Base-by-base conservation (phyloP, 75 land plant species). In the Sequoia sempervirens region DNA sequence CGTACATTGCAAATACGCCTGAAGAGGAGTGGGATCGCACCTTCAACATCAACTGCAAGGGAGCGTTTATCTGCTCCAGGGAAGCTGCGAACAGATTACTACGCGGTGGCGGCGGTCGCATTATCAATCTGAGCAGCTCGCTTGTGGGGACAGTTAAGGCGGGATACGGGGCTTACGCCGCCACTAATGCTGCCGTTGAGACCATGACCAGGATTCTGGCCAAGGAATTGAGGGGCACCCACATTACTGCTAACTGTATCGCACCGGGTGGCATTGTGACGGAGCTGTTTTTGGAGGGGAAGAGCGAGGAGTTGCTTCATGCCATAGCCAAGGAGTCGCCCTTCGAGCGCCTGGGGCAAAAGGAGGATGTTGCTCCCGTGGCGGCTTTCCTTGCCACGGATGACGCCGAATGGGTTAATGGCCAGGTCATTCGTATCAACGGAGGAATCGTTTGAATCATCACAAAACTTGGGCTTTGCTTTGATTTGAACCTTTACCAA, bases 231-330 rank as follows among this genome's bases (percentile, higher is more conserved):
- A 78, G 79, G 74, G 93, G 88, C 80, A 85, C 81, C 7, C 5
- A 6, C 46, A 43, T 43, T 6, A 43, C 46, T 6, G 46, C 46
- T 5, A 43, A 92, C 34, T 88, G 87, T 46, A 89, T 92, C 43
- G 88, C 93, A 52, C 93, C 93, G 4, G 93, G 93, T 26, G 88
- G 92, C 1, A 83, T 88, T 36, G 90, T 88, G 15, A 92, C 93
- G 15, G 93, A 88, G 1, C 18, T 92, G 82, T 92, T 88, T 85
- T 88, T 86, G 72, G 81, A 58, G 20, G 90, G 92, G 46, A 92
- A 85, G 82, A 58, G 36, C 12, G 90, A 85, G 72, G 89, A 82
- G 52, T 9, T 36, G 69, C 79, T 90, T 3, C 50, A 84, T 72
- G 18, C 52, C 30, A 28, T 83, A 28, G 75, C 36, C 17, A 80